Evolutionary conservation across 2,329 filamentous ascomycete species (phyloP), one percentile per base, ranked within the genome.

Genomic region (Cladobotryum protrusum): DNA sequence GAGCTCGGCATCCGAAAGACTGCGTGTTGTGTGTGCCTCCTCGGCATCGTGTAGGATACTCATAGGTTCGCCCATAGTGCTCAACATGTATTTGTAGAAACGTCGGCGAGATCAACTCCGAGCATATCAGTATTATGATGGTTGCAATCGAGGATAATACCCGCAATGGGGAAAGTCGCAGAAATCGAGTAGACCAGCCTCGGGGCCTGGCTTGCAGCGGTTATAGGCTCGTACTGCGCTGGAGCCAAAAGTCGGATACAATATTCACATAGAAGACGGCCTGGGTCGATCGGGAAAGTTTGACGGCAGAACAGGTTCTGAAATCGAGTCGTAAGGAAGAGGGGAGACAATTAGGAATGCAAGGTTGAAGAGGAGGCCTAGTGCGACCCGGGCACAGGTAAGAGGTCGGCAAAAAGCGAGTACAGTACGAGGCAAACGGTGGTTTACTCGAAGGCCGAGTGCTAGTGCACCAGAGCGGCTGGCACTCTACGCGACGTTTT

Each of bases 401-500:
- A 18, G 40, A n/a, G 40, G 40, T 9, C 14, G 42, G 20, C 14
- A 29, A 18, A 46, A 29, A 9, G 35, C 12, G 35, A 36, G 49
- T 34, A 49, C 49, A 44, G 46, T 45, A 45, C 37, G 24, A 39
- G 43, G 13, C 24, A 35, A 41, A 42, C 18, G 24, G 35, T 15
- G 19, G 29, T 43, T 19, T 34, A 29, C 32, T 39, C 18, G 24
- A 32, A 32, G 39, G 35, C 6, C 34, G 15, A 29, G 39, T 40
- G 46, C 18, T 34, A 49, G 48, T 44, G 42, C 13, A 18, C 18
- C 42, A n/a, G 42, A 24, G 33, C 24, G 19, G 40, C 40, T 49
- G 50, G 49, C 46, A 52, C 50, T 52, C 49, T 52, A 52, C 47
- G 42, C 50, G 50, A 41, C 37, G 42, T 47, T 8, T 36, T 39